phyloP scores from a whole-genome alignment of 768 basidiomycete genomes.

The Hygrophorus pudorinus region DNA sequence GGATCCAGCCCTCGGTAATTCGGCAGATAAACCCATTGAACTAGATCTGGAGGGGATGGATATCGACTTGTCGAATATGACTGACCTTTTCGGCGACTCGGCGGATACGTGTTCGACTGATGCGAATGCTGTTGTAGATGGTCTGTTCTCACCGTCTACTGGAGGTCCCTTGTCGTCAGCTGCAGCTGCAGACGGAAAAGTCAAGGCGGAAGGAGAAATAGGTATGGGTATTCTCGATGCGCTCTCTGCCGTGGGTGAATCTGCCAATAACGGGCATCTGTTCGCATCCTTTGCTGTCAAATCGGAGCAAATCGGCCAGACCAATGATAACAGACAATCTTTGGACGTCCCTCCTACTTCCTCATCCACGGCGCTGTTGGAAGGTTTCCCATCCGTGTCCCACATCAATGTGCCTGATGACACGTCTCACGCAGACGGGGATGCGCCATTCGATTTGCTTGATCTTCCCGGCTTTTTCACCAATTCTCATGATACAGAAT shows the following conservation, averaged over 20 bases:
- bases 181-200: constrained; percentile 8
- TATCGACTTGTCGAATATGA: constrained; percentile 47
- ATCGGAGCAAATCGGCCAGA: constrained; percentile 8
- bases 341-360: background rate
- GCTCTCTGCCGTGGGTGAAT: constrained; percentile 13
- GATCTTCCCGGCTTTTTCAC: background rate
- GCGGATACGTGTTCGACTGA: constrained; percentile 25
- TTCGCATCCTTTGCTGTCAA: constrained; percentile 23
- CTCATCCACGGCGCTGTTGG: background rate
- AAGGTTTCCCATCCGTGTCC: background rate
- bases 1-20: constrained; percentile 39
- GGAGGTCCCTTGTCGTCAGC: constrained; percentile 13
- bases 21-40: constrained; percentile 75
- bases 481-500: background rate
- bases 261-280: constrained; percentile 8
- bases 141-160: constrained; percentile 41
- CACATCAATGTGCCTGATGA: background rate
- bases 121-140: constrained; percentile 28
- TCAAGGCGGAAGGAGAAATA: constrained; percentile 20
- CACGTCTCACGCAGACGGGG: background rate
- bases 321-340: background rate
- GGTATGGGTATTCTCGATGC: constrained; percentile 23
- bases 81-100: constrained; percentile 46
- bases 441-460: background rate
- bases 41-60: constrained; percentile 64